A percentile compares a stretch with the other conserved stretches of the same genome.
These are phyloP conservation scores for Toxoplasma gondii DNA, from an alignment of 169 alveolate species.

Conservation along the genomic window DNA sequence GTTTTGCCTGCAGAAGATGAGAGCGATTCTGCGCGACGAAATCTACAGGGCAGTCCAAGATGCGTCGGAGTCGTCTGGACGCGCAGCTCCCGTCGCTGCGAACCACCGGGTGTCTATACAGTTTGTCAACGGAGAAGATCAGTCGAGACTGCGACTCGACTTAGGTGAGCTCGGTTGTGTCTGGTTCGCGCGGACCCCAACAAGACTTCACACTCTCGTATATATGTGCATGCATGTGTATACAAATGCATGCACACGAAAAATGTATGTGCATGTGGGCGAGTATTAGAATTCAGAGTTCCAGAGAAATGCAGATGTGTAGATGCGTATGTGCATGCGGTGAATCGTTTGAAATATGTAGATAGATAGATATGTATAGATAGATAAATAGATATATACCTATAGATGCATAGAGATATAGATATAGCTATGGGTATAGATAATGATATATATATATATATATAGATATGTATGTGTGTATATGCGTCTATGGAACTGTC, in stretches of 20 bases:
- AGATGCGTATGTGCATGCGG: too few species aligned
- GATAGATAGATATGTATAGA: not conserved
- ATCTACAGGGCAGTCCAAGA: slow-evolving; percentile 13
- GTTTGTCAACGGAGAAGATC: not conserved
- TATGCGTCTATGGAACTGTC: too few species aligned
- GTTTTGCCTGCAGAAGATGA: slow-evolving; percentile 3
- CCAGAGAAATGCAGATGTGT: too few species aligned
- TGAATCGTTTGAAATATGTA: too few species aligned
- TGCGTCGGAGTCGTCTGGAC: not conserved
- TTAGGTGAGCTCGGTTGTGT: not conserved
- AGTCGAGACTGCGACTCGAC: not conserved
- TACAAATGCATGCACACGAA: not conserved
- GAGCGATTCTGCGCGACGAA: slow-evolving; percentile 33
- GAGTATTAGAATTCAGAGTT: too few species aligned
- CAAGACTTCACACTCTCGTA: too few species aligned
- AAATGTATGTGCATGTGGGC: too few species aligned
- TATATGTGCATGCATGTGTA: too few species aligned
- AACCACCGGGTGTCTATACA: not conserved
- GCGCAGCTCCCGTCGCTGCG: not conserved
- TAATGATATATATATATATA: too few species aligned
- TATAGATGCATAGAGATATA: not conserved
- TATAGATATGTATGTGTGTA: too few species aligned
- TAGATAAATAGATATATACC: not conserved
- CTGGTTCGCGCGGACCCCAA: too few species aligned
- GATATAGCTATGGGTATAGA: not conserved